phyloP scores from a whole-genome alignment of 2,329 filamentous ascomycete species.

The Penicillium sp. region DNA sequence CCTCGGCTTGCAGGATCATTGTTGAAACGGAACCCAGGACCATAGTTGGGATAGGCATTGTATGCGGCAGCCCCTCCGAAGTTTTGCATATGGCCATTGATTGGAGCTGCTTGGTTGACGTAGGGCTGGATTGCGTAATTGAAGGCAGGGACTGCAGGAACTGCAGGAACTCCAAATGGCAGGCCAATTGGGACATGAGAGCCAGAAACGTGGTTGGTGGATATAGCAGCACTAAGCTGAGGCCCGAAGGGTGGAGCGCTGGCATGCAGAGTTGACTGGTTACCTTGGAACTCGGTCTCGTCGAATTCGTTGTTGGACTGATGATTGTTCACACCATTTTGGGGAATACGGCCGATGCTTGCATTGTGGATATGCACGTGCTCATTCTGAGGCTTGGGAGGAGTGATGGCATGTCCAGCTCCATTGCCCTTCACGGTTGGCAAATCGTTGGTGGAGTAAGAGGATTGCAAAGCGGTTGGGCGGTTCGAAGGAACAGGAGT shows the following conservation, averaged over 20 bases:
- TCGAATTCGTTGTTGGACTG: conserved; percentile 53
- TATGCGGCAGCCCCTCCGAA: conserved; percentile 55
- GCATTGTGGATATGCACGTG: conserved; percentile 72
- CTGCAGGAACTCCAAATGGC: conserved; percentile 32
- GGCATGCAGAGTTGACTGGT: conserved; percentile 73
- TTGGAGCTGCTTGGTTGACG: conserved; percentile 50
- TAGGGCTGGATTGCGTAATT: conserved; percentile 55
- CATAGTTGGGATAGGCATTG: conserved; percentile 49
- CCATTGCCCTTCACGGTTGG: conserved; percentile 75
- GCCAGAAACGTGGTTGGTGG: conserved; percentile 28
- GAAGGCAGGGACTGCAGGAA: conserved; percentile 39
- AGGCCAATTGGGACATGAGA: conserved; percentile 33
- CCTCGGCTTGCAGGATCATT: conserved; percentile 78
- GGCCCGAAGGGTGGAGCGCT: conserved; percentile 78
- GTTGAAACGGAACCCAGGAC: conserved; percentile 56
- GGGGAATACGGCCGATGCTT: conserved; percentile 75
- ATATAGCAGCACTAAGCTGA: conserved; percentile 45
- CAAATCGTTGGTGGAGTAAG: conserved; percentile 86
- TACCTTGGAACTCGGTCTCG: conserved; percentile 47
- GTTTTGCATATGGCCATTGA: conserved; percentile 34
- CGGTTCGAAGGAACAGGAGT: conserved; percentile 38
- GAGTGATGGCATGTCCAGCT: conserved; percentile 44
- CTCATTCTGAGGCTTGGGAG: conserved; percentile 60
- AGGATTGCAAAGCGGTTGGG: conserved; percentile 64
- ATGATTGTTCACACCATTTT: conserved; percentile 62